Percentiles rank a stretch among this genome's conserved stretches.
Conservation (phyloP, 2,329 filamentous ascomycete species). For the Escovopsis weberi region DNA sequence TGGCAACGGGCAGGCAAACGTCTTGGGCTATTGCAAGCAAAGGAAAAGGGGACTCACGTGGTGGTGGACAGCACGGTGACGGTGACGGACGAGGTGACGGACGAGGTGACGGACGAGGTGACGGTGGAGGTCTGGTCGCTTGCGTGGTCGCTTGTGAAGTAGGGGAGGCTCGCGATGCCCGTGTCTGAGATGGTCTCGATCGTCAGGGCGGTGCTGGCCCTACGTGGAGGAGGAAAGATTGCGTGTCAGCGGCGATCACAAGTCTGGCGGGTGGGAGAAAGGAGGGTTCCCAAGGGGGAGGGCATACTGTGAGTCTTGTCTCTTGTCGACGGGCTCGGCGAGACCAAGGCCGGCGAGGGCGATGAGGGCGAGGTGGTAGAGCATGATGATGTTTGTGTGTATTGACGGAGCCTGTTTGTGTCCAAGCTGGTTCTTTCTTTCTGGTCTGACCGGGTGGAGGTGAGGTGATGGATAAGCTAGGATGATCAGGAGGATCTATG, state of each 20-base stretch:
- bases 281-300: not conserved
- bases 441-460: too few relatives aligned
- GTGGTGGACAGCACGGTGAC: not conserved
- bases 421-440: too few relatives aligned
- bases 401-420: not conserved
- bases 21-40: not conserved
- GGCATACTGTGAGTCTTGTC: slow-evolving; percentile 3
- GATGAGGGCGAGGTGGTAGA: slow-evolving; percentile 3
- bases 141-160: not conserved
- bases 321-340: slow-evolving; percentile 1
- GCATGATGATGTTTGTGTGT: slow-evolving; percentile 2
- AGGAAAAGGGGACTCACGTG: not conserved
- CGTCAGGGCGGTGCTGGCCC: not conserved
- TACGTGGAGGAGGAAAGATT: too few relatives aligned
- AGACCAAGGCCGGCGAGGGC: slow-evolving; percentile 5
- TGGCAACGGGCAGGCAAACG: not conserved
- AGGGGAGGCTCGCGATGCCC: not conserved
- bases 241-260: not conserved
- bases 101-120: not conserved
- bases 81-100: not conserved
- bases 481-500: not conserved
- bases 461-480: not conserved
- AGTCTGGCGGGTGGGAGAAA: not conserved
- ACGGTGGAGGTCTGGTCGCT: not conserved
- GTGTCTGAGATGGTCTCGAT: not conserved